Evolutionary conservation across 2,329 filamentous ascomycete genomes (phyloP).

Genomic region (Trichoderma sp.): DNA sequence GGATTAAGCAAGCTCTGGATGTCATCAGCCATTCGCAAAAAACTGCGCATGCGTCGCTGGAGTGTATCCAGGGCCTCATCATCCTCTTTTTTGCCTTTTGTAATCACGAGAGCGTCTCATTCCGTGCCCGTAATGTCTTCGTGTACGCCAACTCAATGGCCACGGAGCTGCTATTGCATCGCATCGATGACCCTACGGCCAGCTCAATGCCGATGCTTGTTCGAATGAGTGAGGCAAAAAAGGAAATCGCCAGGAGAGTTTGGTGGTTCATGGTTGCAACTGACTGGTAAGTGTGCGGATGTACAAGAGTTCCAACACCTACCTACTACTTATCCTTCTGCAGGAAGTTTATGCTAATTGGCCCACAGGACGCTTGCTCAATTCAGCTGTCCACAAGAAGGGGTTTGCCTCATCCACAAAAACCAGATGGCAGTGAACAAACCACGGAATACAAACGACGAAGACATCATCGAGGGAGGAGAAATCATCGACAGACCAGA

Average conservation of each 20-base stretch:
- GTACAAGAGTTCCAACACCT: too few species aligned
- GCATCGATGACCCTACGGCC: conserved; percentile 40
- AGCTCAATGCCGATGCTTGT: conserved; percentile 28
- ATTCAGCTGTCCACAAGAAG: conserved; percentile 40
- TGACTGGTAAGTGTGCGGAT: conserved; percentile 40
- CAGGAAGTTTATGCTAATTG: not conserved
- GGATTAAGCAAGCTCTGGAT: conserved; percentile 40
- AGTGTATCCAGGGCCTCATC: conserved; percentile 42
- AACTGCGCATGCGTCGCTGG: conserved; percentile 35
- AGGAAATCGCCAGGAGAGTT: conserved; percentile 44
- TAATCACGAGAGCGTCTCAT: conserved; percentile 42
- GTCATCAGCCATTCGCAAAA: conserved; percentile 41
- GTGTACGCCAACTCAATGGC: conserved; percentile 35
- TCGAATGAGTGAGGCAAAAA: conserved; percentile 32
- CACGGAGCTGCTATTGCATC: conserved; percentile 42
- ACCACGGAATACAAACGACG: conserved; percentile 44
- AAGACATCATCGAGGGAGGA: conserved; percentile 37
- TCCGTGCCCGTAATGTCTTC: conserved; percentile 37
- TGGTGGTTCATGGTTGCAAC: conserved; percentile 49
- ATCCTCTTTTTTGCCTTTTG: conserved; percentile 43
- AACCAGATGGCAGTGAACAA: conserved; percentile 43
- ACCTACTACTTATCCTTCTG: not conserved
- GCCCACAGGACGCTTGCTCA: conserved; percentile 40
- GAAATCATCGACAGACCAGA: conserved; percentile 36
- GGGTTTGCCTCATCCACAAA: conserved; percentile 42